Evolutionary conservation across 2,329 filamentous ascomycete species (phyloP).

Genomic region (Pseudocercospora cruenta): DNA sequence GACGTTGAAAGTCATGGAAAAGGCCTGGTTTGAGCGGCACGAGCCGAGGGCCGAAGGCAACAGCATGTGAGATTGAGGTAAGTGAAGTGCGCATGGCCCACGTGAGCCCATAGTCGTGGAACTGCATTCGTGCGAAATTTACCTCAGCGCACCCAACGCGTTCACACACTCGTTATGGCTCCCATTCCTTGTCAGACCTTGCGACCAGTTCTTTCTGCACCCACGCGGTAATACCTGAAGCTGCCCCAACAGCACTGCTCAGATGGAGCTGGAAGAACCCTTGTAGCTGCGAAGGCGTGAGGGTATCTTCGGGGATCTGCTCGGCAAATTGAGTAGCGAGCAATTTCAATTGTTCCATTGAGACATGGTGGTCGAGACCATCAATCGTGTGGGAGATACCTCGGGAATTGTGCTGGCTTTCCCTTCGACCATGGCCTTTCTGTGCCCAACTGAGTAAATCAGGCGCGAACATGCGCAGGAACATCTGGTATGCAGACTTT

Average conservation of each 20-base stretch:
- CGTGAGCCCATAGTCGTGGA: background rate
- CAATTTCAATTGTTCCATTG: constrained; percentile 28
- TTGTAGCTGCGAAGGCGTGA: constrained; percentile 32
- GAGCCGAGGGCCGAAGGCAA: background rate
- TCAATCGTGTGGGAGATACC: background rate
- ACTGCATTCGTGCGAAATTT: background rate
- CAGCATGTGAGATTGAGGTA: background rate
- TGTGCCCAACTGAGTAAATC: constrained; percentile 27
- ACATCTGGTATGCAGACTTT: constrained; percentile 29
- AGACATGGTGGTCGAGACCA: constrained; percentile 26
- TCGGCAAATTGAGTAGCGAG: constrained; percentile 27
- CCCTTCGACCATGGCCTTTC: constrained; percentile 1
- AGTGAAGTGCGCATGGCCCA: background rate
- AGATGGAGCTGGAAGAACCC: constrained; percentile 33
- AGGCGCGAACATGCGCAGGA: constrained; percentile 32
- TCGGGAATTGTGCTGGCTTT: background rate
- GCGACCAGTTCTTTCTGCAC: constrained; percentile 20
- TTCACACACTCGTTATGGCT: background rate
- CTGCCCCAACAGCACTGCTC: constrained; percentile 26
- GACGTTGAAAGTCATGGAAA: no score
- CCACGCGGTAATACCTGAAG: constrained; percentile 25
- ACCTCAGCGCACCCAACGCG: background rate
- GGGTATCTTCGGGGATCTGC: constrained; percentile 28
- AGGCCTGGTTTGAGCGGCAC: no score
- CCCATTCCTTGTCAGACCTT: constrained; percentile 5